phyloP scores from a whole-genome alignment of 805 yeast species.

The Ogataea sp. region DNA sequence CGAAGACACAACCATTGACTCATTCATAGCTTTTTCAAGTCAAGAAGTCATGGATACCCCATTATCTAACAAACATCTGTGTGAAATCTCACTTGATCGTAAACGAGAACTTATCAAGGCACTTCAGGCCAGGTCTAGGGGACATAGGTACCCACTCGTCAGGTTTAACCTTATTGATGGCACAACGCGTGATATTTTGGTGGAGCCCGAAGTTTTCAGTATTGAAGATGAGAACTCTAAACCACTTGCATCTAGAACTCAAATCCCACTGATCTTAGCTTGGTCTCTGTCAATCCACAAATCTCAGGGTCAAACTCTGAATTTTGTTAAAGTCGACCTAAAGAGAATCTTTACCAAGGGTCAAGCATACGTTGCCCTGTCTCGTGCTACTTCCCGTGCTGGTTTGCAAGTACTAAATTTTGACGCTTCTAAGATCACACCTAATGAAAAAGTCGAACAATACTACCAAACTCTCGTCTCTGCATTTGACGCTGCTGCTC shows the following conservation, averaged over 20 bases:
- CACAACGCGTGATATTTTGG: constrained; percentile 62
- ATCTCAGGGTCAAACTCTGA: constrained; percentile 88
- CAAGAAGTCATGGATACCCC: too few species aligned
- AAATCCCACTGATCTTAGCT: constrained; percentile 84
- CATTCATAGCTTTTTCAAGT: too few species aligned
- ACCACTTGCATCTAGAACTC: constrained; percentile 64
- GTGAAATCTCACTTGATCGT: too few species aligned
- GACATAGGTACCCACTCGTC: constrained; percentile 62
- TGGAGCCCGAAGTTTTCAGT: constrained; percentile 77
- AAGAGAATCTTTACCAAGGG: constrained; percentile 78
- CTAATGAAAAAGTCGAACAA: constrained; percentile 60
- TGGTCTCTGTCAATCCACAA: constrained; percentile 97
- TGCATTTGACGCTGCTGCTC: not conserved
- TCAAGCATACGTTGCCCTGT: constrained; percentile 92
- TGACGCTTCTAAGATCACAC: constrained; percentile 50
- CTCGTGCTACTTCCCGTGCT: constrained; percentile 71
- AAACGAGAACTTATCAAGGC: constrained; percentile 38
- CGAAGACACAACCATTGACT: too few species aligned
- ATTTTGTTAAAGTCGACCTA: constrained; percentile 70
- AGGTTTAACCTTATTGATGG: constrained; percentile 68
- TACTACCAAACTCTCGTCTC: constrained; percentile 51
- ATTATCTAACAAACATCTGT: too few species aligned
- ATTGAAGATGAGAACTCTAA: constrained; percentile 67
- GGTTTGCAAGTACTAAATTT: constrained; percentile 82
- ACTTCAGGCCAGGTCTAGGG: constrained; percentile 35